phyloP scores from a whole-genome alignment of 208 protist species.

The Trypanosoma conorhini region DNA sequence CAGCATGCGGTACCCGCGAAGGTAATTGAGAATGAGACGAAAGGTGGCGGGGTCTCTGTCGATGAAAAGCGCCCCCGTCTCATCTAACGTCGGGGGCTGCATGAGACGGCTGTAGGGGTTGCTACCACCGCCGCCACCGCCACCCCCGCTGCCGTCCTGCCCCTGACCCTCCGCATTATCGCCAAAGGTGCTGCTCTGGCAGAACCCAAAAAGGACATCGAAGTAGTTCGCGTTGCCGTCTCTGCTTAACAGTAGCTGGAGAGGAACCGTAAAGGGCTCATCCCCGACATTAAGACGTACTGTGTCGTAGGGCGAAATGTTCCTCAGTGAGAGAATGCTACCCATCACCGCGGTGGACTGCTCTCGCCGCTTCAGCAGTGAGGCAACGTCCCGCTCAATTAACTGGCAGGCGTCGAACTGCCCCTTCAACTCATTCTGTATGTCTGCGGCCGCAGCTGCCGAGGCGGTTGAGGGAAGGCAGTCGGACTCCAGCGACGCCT shows the following conservation, averaged over 20 bases:
- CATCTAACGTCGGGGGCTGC: conserved; percentile 48
- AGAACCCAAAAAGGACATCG: conserved; percentile 34
- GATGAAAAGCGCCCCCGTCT: conserved; percentile 68
- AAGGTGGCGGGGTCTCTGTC: conserved; percentile 86
- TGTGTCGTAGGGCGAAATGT: conserved; percentile 27
- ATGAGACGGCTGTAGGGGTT: not conserved
- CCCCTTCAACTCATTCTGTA: conserved; percentile 22
- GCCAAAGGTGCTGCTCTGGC: not conserved
- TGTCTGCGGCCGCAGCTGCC: conserved; percentile 8
- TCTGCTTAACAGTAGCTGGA: conserved; percentile 48
- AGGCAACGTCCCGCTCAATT: conserved; percentile 19
- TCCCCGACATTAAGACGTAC: conserved; percentile 82
- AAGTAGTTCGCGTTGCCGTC: conserved; percentile 37
- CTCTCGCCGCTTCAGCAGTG: conserved; percentile 25
- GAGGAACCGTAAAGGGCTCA: conserved; percentile 72
- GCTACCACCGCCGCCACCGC: not conserved
- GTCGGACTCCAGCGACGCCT: not conserved
- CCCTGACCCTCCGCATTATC: not conserved
- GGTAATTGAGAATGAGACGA: conserved; percentile 79
- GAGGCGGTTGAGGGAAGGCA: not conserved
- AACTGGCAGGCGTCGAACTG: conserved; percentile 16
- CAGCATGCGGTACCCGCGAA: conserved; percentile 79
- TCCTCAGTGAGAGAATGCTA: conserved; percentile 1
- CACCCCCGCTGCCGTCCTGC: not conserved
- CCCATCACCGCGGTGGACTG: conserved; percentile 9